These are phyloP conservation scores for Sesbania bispinosa DNA, from an alignment of 306 rosid species.

Conservation along the genomic window DNA sequence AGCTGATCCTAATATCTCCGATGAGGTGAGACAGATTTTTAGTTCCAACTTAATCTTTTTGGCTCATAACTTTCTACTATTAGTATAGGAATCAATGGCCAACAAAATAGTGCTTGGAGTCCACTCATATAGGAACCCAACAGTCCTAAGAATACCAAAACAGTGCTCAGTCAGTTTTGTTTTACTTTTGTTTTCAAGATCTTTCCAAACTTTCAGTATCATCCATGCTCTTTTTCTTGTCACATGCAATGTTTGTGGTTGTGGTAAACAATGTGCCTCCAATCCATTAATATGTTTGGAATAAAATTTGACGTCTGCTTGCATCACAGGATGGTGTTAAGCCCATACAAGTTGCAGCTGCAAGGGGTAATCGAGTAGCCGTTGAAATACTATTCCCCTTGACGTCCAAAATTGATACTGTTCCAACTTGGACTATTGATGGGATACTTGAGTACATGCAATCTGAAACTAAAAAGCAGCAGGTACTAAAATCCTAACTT, in stretches of 20 bases:
- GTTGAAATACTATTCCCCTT: slow-evolving; percentile 78
- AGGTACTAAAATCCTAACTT: slow-evolving; percentile 43
- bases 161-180: background rate
- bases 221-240: background rate
- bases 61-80: background rate
- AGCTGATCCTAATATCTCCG: slow-evolving; percentile 73
- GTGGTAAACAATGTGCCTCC: background rate
- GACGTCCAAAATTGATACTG: slow-evolving; percentile 56
- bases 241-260: slow-evolving; percentile 8
- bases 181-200: slow-evolving; percentile 9
- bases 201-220: slow-evolving; percentile 16
- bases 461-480: slow-evolving; percentile 54
- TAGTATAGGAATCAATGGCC: background rate
- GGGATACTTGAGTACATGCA: slow-evolving; percentile 67
- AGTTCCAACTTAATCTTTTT: background rate
- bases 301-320: slow-evolving; percentile 19
- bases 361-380: slow-evolving; percentile 56
- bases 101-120: background rate
- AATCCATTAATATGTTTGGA: slow-evolving; percentile 20
- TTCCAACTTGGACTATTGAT: slow-evolving; percentile 79
- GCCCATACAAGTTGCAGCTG: slow-evolving; percentile 83
- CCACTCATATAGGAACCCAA: background rate
- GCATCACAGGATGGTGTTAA: slow-evolving; percentile 74
- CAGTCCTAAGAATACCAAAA: background rate
- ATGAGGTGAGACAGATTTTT: slow-evolving; percentile 54